Evolutionary conservation across 164 flowering plant genomes (phyloP).

Genomic region (Malania oleifera): DNA sequence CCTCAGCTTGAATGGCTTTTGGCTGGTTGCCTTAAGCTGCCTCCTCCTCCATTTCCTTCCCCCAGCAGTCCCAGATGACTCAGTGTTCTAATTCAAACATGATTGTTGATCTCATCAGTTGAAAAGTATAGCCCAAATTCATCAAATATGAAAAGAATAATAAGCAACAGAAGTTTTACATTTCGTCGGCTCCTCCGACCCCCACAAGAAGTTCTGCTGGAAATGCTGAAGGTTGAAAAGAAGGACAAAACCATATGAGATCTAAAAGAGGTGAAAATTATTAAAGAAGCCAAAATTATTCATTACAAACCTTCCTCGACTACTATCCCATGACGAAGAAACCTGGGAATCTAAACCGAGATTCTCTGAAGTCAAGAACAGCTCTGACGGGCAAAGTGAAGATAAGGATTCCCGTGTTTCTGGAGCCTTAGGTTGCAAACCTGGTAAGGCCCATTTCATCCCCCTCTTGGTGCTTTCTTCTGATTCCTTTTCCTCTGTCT

Average conservation of each 20-base stretch:
- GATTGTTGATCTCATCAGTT: slow-evolving; percentile 2
- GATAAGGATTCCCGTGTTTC: slow-evolving; percentile 36
- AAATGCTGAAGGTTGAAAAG: slow-evolving; percentile 29
- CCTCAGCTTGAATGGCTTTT: slow-evolving; percentile 77
- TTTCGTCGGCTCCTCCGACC: slow-evolving; percentile 65
- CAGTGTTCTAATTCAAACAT: slow-evolving; percentile 48
- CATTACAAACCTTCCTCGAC: slow-evolving; percentile 57
- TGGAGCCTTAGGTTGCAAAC: slow-evolving; percentile 44
- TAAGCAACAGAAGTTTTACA: slow-evolving; percentile 37
- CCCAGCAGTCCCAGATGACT: slow-evolving; percentile 54
- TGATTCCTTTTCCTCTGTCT: slow-evolving; percentile 22
- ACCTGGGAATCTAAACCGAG: slow-evolving; percentile 53
- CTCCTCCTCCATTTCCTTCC: slow-evolving; percentile 62
- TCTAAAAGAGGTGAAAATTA: neutral
- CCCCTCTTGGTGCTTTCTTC: slow-evolving; percentile 24
- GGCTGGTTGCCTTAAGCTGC: slow-evolving; percentile 58
- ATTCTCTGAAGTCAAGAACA: slow-evolving; percentile 52
- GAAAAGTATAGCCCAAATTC: neutral
- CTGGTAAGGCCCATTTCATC: slow-evolving; percentile 73
- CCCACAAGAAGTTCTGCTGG: slow-evolving; percentile 56
- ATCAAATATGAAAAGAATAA: neutral
- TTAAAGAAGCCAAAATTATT: neutral
- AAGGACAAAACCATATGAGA: slow-evolving; percentile 12
- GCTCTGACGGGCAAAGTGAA: slow-evolving; percentile 57
- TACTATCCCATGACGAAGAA: slow-evolving; percentile 62